Conservation (phyloP, 2,329 filamentous ascomycete species). For the Calonectria honghensis region DNA sequence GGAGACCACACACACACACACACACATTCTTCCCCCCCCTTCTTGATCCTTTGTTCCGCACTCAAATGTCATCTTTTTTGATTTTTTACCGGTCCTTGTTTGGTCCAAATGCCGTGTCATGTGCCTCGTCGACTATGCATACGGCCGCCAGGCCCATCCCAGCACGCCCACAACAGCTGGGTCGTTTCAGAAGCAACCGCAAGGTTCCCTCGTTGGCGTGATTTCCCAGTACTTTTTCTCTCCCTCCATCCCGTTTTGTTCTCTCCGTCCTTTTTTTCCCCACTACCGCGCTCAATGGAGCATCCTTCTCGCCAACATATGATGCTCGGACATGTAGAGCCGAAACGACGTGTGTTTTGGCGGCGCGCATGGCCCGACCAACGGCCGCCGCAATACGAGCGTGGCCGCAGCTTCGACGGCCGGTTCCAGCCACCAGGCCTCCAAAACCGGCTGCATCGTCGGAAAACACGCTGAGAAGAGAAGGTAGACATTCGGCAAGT, state of each 20-base stretch:
- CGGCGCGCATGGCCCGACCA: slow-evolving; percentile 36
- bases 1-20: neutral
- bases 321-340: slow-evolving; percentile 26
- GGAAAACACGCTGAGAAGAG: slow-evolving; percentile 21
- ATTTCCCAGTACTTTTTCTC: neutral
- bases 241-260: no score
- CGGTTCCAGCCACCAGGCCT: slow-evolving; percentile 15
- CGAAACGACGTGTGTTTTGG: slow-evolving; percentile 31
- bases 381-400: slow-evolving; percentile 31
- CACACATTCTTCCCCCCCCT: neutral
- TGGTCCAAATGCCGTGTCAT: slow-evolving; percentile 18
- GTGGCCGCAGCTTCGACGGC: slow-evolving; percentile 32
- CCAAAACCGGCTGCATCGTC: slow-evolving; percentile 17
- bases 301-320: slow-evolving; percentile 14
- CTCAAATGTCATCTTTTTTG: neutral
- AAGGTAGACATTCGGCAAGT: neutral
- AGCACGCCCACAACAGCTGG: slow-evolving; percentile 5
- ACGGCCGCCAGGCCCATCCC: slow-evolving; percentile 7
- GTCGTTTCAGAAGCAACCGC: neutral
- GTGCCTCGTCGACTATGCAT: slow-evolving; percentile 1
- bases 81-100: neutral
- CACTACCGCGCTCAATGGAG: slow-evolving; percentile 6
- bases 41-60: neutral
- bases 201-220: slow-evolving; percentile 29
- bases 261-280: neutral